Conservation (phyloP, 805 yeast species). For the Metschnikowia aberdeeniae region DNA sequence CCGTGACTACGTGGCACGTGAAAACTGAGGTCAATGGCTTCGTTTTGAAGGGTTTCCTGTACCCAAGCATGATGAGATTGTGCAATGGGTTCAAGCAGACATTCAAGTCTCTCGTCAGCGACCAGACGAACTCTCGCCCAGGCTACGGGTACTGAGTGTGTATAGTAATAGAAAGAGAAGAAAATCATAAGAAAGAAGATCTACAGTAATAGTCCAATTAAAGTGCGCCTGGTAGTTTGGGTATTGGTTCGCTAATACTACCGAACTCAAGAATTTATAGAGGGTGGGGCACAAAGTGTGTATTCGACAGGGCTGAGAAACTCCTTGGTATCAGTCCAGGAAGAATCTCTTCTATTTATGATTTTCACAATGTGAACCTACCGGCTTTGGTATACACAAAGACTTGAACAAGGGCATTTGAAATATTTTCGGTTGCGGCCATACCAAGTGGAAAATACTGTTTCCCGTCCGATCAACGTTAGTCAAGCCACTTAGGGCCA, state of each 20-base stretch:
- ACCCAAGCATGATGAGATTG: conserved; percentile 83
- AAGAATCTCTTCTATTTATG: no score
- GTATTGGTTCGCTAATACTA: not conserved
- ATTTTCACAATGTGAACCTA: no score
- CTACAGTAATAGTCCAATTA: not conserved
- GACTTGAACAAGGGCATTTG: no score
- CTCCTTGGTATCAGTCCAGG: no score
- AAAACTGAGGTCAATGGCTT: conserved; percentile 87
- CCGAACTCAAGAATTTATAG: no score
- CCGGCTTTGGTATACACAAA: not conserved
- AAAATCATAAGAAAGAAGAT: not conserved
- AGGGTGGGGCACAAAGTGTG: no score
- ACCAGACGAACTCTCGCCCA: conserved; percentile 15
- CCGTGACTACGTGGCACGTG: conserved; percentile 82
- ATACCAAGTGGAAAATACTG: not conserved
- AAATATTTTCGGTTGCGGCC: not conserved
- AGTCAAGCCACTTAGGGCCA: no score
- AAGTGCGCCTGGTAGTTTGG: not conserved
- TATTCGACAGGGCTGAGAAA: no score
- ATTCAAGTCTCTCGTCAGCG: conserved; percentile 33
- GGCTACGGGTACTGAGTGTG: conserved; percentile 13
- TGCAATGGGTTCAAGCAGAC: conserved; percentile 92
- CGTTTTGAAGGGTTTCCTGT: conserved; percentile 69
- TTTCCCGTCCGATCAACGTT: no score
- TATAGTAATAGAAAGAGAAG: not conserved